Conservation (phyloP, 2,329 filamentous ascomycete species). For the Botrytis byssoidea region DNA sequence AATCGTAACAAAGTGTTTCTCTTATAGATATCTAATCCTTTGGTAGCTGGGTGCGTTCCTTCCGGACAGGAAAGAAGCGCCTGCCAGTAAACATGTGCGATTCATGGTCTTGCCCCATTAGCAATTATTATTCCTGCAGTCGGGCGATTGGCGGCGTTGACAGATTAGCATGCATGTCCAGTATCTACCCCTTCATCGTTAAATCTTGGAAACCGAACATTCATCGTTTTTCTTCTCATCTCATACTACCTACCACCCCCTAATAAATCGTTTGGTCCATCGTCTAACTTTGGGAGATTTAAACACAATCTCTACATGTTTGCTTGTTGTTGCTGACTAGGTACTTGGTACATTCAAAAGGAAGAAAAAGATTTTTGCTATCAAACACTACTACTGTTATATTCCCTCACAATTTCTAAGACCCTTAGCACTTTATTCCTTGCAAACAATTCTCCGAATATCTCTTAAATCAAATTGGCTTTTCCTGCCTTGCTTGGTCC, state of each 20-base stretch:
- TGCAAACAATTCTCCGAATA: neutral
- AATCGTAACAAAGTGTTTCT: neutral
- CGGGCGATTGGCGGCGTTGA: slow-evolving; percentile 11
- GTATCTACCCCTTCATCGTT: slow-evolving; percentile 6
- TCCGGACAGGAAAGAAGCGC: neutral
- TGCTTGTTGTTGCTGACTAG: neutral
- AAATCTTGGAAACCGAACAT: slow-evolving; percentile 1
- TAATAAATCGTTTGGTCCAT: neutral
- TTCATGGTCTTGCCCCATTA: neutral
- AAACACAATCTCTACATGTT: neutral
- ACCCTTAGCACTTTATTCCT: slow-evolving; percentile 1
- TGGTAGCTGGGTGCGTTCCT: neutral
- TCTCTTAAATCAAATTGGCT: slow-evolving; percentile 3
- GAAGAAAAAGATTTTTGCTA: neutral
- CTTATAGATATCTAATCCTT: neutral
- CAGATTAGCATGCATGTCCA: neutral
- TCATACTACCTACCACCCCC: too few relatives aligned
- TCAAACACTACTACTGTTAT: neutral
- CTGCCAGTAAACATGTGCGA: neutral
- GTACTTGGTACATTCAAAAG: neutral
- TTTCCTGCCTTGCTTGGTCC: slow-evolving; percentile 12
- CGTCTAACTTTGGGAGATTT: neutral
- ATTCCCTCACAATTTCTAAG: neutral
- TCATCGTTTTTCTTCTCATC: neutral
- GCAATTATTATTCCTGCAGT: slow-evolving; percentile 1